phyloP scores from a whole-genome alignment of 139 green algal genomes.

The Parachlorella kessleri region DNA sequence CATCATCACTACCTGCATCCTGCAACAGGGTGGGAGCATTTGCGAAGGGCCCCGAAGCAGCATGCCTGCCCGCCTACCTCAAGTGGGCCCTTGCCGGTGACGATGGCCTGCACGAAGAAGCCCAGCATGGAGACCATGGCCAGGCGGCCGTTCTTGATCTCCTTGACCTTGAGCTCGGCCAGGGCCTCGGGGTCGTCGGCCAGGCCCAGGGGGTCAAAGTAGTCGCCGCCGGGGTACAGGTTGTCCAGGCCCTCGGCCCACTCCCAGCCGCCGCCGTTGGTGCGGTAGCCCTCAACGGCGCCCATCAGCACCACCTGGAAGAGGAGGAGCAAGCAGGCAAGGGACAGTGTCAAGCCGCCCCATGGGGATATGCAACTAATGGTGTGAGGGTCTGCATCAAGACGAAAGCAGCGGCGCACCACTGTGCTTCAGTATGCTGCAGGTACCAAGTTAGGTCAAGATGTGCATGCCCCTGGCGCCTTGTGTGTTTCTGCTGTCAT shows the following conservation, averaged over 20 bases:
- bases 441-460: too few relatives aligned
- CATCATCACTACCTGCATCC: too few relatives aligned
- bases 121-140: constrained; percentile 74
- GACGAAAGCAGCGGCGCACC: too few relatives aligned
- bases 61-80: too few relatives aligned
- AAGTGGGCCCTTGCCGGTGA: constrained; percentile 59
- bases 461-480: too few relatives aligned
- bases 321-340: background rate
- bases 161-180: constrained; percentile 65
- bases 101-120: constrained; percentile 61
- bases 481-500: too few relatives aligned
- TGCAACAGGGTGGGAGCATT: too few relatives aligned
- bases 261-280: constrained; percentile 66
- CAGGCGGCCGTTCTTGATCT: constrained; percentile 80
- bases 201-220: constrained; percentile 74
- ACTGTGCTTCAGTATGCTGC: too few relatives aligned
- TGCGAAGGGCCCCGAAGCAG: too few relatives aligned
- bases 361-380: too few relatives aligned
- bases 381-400: too few relatives aligned
- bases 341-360: too few relatives aligned
- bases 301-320: constrained; percentile 59
- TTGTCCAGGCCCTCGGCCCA: constrained; percentile 63
- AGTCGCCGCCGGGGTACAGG: constrained; percentile 68
- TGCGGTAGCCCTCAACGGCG: constrained; percentile 80
- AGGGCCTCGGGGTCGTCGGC: constrained; percentile 84